Percentiles rank a stretch among this genome's conserved stretches.
Evolutionary conservation across 2,329 filamentous ascomycete species (phyloP).

Genomic region (Sclerotinia spermophila): DNA sequence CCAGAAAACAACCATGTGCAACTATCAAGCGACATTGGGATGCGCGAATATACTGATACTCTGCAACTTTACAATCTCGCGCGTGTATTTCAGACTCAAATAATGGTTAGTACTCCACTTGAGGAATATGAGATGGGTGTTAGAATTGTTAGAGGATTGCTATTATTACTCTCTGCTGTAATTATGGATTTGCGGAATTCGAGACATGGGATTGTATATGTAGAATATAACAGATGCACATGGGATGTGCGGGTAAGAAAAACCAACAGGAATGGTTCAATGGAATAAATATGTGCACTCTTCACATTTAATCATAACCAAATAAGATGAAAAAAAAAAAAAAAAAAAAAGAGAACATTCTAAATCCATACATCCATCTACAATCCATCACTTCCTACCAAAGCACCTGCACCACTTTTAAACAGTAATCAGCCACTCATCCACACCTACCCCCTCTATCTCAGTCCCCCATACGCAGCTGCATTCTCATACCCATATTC

Average conservation of each 20-base stretch:
- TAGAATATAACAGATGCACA: background rate
- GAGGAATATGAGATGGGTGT: background rate
- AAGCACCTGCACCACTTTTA: background rate
- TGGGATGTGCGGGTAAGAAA: background rate
- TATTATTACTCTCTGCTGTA: accelerated
- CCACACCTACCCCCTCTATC: background rate
- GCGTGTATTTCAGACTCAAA: background rate
- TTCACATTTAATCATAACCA: background rate
- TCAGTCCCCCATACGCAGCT: background rate
- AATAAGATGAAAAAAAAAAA: no score
- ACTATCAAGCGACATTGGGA: background rate
- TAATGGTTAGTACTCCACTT: background rate
- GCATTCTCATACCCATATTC: conserved; percentile 11
- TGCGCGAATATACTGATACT: background rate
- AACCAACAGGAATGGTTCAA: background rate
- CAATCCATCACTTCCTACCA: background rate
- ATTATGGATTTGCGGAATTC: background rate
- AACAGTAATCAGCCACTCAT: background rate
- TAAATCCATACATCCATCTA: background rate
- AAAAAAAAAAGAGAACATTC: background rate
- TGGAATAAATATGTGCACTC: background rate
- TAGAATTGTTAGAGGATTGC: no score
- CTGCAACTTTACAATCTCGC: background rate
- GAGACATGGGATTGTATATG: accelerated
- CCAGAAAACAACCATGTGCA: background rate